Conservation (phyloP, 257 asterid species). For the Verbascum thapsus region DNA sequence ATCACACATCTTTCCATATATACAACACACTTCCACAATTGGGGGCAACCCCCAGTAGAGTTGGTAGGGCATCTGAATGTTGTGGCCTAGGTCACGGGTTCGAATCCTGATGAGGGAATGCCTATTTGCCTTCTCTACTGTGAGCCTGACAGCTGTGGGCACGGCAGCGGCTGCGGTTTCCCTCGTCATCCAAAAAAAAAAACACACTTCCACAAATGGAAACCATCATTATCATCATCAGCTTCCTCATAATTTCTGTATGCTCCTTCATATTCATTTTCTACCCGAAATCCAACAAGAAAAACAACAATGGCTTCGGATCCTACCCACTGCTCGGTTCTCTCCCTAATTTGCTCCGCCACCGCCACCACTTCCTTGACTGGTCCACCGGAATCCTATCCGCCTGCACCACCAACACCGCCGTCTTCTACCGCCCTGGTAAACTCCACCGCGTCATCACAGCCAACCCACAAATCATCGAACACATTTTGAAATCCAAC, state of each 20-base stretch:
- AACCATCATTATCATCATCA: slow-evolving; percentile 30
- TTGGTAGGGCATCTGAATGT: too few relatives aligned
- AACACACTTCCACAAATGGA: too few relatives aligned
- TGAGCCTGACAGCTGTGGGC: too few relatives aligned
- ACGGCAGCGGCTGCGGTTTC: too few relatives aligned
- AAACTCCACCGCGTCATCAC: slow-evolving; percentile 62
- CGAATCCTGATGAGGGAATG: too few relatives aligned
- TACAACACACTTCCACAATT: too few relatives aligned
- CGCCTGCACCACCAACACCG: slow-evolving; percentile 52
- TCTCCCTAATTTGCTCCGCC: slow-evolving; percentile 66
- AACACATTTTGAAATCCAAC: slow-evolving; percentile 51
- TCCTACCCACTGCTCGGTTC: slow-evolving; percentile 66
- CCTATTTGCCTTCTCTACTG: too few relatives aligned
- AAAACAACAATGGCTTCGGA: slow-evolving; percentile 45
- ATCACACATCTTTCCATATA: too few relatives aligned
- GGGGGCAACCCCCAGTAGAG: too few relatives aligned
- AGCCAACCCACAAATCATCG: slow-evolving; percentile 46
- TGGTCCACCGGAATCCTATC: slow-evolving; percentile 68
- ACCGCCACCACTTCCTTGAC: slow-evolving; percentile 90
- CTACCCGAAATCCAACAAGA: slow-evolving; percentile 10
- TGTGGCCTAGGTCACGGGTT: too few relatives aligned
- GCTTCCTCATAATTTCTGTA: slow-evolving; percentile 32
- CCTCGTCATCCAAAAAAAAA: too few relatives aligned
- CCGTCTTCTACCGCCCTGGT: slow-evolving; percentile 79
- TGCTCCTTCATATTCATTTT: slow-evolving; percentile 30